phyloP scores from a whole-genome alignment of 2,329 filamentous ascomycete genomes.

The Fusarium sp. region DNA sequence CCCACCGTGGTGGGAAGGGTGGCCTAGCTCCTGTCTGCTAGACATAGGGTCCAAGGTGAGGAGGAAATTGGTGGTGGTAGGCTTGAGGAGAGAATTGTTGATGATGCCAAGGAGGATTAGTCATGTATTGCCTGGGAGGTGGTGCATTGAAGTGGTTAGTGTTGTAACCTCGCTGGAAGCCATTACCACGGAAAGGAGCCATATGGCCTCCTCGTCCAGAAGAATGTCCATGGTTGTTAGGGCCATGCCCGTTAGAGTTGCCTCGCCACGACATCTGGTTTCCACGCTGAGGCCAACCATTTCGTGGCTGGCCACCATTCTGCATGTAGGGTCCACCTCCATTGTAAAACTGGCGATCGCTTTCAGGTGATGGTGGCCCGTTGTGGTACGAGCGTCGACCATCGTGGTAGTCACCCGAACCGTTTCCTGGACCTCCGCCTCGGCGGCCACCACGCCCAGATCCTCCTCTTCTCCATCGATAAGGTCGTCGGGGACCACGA shows the following conservation, averaged over 20 bases:
- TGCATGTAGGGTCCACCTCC: neutral
- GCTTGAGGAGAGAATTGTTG: conserved; percentile 16
- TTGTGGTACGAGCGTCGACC: neutral
- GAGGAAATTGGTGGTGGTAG: conserved; percentile 19
- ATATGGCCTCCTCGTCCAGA: conserved; percentile 10
- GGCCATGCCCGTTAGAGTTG: conserved; percentile 11
- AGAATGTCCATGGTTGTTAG: neutral
- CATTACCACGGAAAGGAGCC: conserved; percentile 9
- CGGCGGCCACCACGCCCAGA: conserved; percentile 32
- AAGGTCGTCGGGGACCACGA: conserved; percentile 33
- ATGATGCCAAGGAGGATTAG: neutral
- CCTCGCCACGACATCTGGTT: conserved; percentile 24
- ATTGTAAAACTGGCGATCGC: conserved; percentile 14
- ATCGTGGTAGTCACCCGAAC: neutral
- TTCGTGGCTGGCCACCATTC: neutral
- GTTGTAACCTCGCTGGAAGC: conserved; percentile 7
- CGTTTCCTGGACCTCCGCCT: neutral
- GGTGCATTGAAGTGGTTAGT: neutral
- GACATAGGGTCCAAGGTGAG: conserved; percentile 23
- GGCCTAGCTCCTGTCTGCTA: conserved; percentile 1
- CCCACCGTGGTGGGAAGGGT: neutral
- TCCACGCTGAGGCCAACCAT: conserved; percentile 4
- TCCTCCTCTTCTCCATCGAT: conserved; percentile 40
- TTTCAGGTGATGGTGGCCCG: conserved; percentile 9
- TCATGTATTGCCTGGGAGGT: conserved; percentile 17